Evolutionary conservation across 2,329 filamentous ascomycete species (phyloP), one percentile per base, ranked within the genome.

Genomic region (Arthrinium phaeospermum): DNA sequence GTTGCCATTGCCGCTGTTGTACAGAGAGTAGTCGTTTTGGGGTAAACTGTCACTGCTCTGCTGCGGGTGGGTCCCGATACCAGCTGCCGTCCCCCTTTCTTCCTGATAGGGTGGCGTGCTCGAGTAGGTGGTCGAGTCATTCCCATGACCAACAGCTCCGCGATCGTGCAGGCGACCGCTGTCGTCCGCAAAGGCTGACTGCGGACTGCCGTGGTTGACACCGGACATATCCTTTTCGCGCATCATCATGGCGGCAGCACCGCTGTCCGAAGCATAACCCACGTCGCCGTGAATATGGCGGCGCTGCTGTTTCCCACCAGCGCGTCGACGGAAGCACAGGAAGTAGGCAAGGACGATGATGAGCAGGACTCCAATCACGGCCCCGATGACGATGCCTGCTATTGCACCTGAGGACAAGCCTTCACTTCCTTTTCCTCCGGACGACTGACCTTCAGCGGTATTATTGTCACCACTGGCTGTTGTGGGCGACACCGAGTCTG

Each of bases 371-470:
- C 53, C 80, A 4, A 85, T 73, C 13, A 78, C 80, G 61, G 80
- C 80, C 8, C 81, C 86, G 1, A 88, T 81, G 41, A 82, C 85
- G 47, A 88, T 87, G 61, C 87, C 86, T 24, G 82, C 84, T 47
- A 85, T 85, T 70, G 85, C 85, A 34, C 85, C 86, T 0, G 78
- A 79, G 3, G 82, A 78, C 3, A 88, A 79, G 2, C n/a, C n/a
- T n/a, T n/a, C n/a, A n/a, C n/a, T n/a, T n/a, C n/a, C n/a, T n/a
- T n/a, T n/a, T n/a, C n/a, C n/a, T n/a, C n/a, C n/a, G n/a, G n/a
- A n/a, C n/a, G n/a, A n/a, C 81, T 77, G 49, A 37, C 7, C 74
- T 76, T 13, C n/a, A n/a, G n/a, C n/a, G n/a, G n/a, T n/a, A n/a
- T n/a, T n/a, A n/a, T n/a, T n/a, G n/a, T n/a, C n/a, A n/a, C n/a